Conservation (phyloP, 78 protist species). For the Dictyostelium intermedium region DNA sequence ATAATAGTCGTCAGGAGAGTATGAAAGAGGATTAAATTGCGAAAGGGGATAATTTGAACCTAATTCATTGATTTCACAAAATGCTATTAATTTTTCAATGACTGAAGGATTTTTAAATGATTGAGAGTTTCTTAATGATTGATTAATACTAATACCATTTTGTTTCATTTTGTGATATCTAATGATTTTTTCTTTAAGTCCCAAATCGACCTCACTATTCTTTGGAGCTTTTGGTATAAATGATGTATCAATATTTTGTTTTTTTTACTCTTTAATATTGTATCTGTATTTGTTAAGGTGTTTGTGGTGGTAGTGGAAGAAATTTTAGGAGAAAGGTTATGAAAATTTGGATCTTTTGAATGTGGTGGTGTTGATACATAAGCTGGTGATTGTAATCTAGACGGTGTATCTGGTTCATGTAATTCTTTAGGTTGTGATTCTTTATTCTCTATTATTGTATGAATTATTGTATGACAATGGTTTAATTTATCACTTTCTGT, state of each 20-base stretch:
- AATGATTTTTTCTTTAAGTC: slow-evolving; percentile 19
- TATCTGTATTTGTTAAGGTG: background rate
- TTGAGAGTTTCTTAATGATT: slow-evolving; percentile 12
- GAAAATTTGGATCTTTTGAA: slow-evolving; percentile 45
- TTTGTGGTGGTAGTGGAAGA: background rate
- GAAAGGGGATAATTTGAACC: slow-evolving; percentile 13
- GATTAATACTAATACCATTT: slow-evolving; percentile 48
- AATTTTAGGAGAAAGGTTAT: slow-evolving; percentile 14
- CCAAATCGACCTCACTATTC: background rate
- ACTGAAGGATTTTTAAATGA: slow-evolving; percentile 61
- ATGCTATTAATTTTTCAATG: slow-evolving; percentile 50
- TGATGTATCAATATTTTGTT: background rate
- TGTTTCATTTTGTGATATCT: slow-evolving; percentile 57
- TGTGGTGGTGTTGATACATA: slow-evolving; percentile 11
- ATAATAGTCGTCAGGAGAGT: slow-evolving; percentile 24
- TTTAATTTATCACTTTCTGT: background rate
- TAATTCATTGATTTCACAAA: slow-evolving; percentile 52
- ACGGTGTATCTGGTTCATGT: slow-evolving; percentile 27
- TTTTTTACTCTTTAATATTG: background rate
- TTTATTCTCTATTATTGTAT: slow-evolving; percentile 48
- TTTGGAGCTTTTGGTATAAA: background rate
- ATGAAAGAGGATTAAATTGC: slow-evolving; percentile 19
- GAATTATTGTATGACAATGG: background rate
- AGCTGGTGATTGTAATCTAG: slow-evolving; percentile 15
- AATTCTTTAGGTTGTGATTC: background rate